These are phyloP conservation scores for Alternaria gansuensis DNA, from an alignment of 2,329 filamentous ascomycete species.

Conservation along the genomic window DNA sequence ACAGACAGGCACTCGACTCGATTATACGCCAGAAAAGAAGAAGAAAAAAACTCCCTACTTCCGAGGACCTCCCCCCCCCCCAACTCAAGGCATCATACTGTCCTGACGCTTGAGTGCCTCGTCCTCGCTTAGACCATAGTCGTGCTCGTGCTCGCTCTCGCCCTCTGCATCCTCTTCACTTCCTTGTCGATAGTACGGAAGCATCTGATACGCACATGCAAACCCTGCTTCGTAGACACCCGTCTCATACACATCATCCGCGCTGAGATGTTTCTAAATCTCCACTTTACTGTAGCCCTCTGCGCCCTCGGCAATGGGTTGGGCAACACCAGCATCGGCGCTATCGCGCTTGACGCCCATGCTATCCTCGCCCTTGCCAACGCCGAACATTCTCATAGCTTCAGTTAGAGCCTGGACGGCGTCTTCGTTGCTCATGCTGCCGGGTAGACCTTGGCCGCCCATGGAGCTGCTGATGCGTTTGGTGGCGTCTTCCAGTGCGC, in stretches of 20 bases:
- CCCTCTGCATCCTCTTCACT: background rate
- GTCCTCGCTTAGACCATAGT: background rate
- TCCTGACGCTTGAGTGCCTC: constrained; percentile 1
- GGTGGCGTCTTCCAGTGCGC: constrained; percentile 81
- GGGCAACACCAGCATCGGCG: constrained; percentile 37
- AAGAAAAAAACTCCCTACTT: background rate
- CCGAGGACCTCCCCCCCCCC: background rate
- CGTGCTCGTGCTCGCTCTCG: background rate
- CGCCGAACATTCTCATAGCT: constrained; percentile 47
- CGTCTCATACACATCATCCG: background rate
- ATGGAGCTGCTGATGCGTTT: constrained; percentile 55
- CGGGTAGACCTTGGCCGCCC: constrained; percentile 45
- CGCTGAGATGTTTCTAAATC: constrained; percentile 33
- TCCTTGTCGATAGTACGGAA: background rate
- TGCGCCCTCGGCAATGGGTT: constrained; percentile 44
- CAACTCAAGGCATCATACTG: background rate
- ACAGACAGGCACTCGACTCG: background rate
- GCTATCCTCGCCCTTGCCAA: constrained; percentile 50
- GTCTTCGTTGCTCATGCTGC: constrained; percentile 46
- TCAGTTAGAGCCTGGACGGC: constrained; percentile 48
- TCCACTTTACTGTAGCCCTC: constrained; percentile 50
- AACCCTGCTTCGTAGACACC: background rate
- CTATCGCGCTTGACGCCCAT: constrained; percentile 45
- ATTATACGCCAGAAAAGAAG: constrained; percentile 4
- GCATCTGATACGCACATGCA: background rate